A percentile compares a stretch with the other conserved stretches of the same genome.
Evolutionary conservation across 441 rosid genomes (phyloP).

Genomic region (Adansonia rubrostipa): DNA sequence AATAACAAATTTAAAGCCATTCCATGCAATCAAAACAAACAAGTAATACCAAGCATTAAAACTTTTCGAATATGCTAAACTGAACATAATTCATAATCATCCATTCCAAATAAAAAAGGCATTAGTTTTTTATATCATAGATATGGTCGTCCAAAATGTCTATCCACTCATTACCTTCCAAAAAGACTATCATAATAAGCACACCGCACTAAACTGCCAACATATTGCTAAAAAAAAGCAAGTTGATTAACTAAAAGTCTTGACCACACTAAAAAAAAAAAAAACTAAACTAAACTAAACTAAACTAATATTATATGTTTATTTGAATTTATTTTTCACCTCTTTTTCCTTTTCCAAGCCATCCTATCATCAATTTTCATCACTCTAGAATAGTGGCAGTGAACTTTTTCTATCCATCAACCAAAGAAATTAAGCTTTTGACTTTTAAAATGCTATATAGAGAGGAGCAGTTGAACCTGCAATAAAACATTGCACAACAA

Average conservation of each 20-base stretch:
- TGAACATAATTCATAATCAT: background rate
- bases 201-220: background rate
- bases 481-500: background rate
- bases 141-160: background rate
- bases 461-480: background rate
- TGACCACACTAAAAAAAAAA: background rate
- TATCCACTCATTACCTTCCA: background rate
- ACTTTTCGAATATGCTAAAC: slow-evolving; percentile 9
- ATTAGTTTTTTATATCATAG: background rate
- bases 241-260: background rate
- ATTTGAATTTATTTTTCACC: too few species aligned
- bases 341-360: too few species aligned
- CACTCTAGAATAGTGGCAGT: too few species aligned
- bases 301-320: too few species aligned
- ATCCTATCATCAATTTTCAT: too few species aligned
- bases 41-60: background rate
- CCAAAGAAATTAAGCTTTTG: slow-evolving; percentile 1
- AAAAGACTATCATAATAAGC: background rate
- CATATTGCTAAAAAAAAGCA: background rate
- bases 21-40: background rate
- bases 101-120: background rate
- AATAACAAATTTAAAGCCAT: background rate
- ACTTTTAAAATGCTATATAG: background rate
- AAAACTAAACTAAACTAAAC: too few species aligned
- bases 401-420: background rate